Evolutionary conservation across 192 early-diverging fungal genomes (phyloP).

Genomic region (Coemansia reversa): DNA sequence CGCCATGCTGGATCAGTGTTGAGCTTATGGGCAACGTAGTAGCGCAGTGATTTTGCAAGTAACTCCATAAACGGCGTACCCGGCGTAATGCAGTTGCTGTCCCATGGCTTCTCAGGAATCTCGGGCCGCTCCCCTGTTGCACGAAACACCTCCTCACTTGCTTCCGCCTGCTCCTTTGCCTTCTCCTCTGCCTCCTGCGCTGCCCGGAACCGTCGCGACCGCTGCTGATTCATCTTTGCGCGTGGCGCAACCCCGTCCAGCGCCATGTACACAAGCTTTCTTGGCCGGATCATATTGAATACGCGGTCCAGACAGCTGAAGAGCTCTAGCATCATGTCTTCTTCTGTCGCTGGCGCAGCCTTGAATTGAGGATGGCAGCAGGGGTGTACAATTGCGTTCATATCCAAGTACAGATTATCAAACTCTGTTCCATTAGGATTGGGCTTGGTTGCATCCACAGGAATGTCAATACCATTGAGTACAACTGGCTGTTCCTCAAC

Average conservation of each 20-base stretch:
- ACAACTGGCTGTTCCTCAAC: slow-evolving; percentile 66
- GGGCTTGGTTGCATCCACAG: slow-evolving; percentile 82
- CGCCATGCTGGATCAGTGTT: slow-evolving; percentile 88
- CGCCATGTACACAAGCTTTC: slow-evolving; percentile 97
- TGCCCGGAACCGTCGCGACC: slow-evolving; percentile 94
- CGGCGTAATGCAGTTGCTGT: slow-evolving; percentile 98
- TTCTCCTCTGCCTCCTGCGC: slow-evolving; percentile 68
- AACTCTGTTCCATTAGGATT: slow-evolving; percentile 91
- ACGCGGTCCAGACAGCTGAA: slow-evolving; percentile 97
- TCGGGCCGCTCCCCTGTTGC: slow-evolving; percentile 53
- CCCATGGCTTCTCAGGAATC: slow-evolving; percentile 68
- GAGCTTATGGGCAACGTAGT: slow-evolving; percentile 83
- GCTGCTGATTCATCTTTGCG: slow-evolving; percentile 99
- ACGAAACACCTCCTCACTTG: slow-evolving; percentile 55
- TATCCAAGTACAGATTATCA: slow-evolving; percentile 97
- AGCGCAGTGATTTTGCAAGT: slow-evolving; percentile 81
- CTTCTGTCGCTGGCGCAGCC: slow-evolving; percentile 75
- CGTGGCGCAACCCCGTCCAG: slow-evolving; percentile 98
- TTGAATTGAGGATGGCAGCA: slow-evolving; percentile 70
- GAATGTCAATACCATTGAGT: slow-evolving; percentile 73
- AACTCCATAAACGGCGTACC: slow-evolving; percentile 96
- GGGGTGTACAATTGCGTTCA: slow-evolving; percentile 95
- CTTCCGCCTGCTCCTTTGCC: slow-evolving; percentile 21
- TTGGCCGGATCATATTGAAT: slow-evolving; percentile 86
- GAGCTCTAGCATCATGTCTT: slow-evolving; percentile 94